A percentile compares a stretch with the other conserved stretches of the same genome.
These are phyloP conservation scores for Blastosporella zonata DNA, from an alignment of 1,284 basidiomycete genomes.

Conservation along the genomic window DNA sequence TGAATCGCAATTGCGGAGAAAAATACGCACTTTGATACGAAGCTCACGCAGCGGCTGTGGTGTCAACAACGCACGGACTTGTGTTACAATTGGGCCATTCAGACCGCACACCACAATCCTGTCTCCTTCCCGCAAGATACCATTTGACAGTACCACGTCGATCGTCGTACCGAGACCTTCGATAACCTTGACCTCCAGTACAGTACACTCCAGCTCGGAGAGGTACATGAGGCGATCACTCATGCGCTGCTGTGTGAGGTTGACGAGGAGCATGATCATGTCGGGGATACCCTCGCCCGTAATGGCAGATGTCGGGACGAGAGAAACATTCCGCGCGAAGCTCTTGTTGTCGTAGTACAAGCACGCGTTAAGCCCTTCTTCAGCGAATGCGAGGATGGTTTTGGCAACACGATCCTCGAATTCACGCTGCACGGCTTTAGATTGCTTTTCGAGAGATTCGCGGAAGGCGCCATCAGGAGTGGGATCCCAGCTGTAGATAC, in stretches of 20 bases:
- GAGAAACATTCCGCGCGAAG: slow-evolving; percentile 90
- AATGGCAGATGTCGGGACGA: slow-evolving; percentile 97
- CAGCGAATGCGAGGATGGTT: slow-evolving; percentile 91
- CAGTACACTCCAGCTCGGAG: slow-evolving; percentile 98
- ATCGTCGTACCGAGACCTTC: slow-evolving; percentile 99
- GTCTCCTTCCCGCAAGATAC: slow-evolving; percentile 90
- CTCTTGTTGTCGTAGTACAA: slow-evolving; percentile 99
- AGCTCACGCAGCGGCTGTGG: slow-evolving; percentile 96
- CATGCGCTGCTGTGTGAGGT: slow-evolving; percentile 98
- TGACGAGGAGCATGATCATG: slow-evolving; percentile 98
- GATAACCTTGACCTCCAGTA: slow-evolving; percentile 98
- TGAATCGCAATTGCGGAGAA: neutral
- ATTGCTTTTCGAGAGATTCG: slow-evolving; percentile 89
- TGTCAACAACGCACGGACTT: slow-evolving; percentile 91
- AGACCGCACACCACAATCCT: slow-evolving; percentile 96
- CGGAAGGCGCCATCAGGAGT: slow-evolving; percentile 92
- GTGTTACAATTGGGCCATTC: slow-evolving; percentile 97
- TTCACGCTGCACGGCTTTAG: slow-evolving; percentile 80
- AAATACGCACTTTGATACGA: slow-evolving; percentile 81
- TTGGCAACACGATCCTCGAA: slow-evolving; percentile 89
- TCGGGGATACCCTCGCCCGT: slow-evolving; percentile 99
- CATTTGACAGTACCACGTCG: slow-evolving; percentile 96
- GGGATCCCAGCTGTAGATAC: slow-evolving; percentile 94
- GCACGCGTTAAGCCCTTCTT: slow-evolving; percentile 95
- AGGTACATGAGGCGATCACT: slow-evolving; percentile 98